Evolutionary conservation across 2,329 filamentous ascomycete species (phyloP).

Genomic region (Chaetomiaceae sp.): DNA sequence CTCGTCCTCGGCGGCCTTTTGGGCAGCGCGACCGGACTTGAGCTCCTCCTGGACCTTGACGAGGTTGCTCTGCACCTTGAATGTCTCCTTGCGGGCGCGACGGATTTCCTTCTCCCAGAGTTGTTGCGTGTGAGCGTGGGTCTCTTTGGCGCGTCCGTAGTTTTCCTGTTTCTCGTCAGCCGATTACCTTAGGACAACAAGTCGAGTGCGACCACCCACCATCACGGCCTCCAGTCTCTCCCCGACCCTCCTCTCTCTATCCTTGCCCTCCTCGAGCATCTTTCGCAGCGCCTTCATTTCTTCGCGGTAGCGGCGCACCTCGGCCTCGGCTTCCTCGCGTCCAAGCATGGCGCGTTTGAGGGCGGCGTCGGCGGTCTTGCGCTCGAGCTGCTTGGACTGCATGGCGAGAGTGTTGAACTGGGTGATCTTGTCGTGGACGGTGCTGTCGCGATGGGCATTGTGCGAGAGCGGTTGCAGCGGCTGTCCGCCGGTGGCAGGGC

Average conservation of each 20-base stretch:
- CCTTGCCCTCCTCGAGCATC: conserved; percentile 59
- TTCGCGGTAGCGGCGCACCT: conserved; percentile 59
- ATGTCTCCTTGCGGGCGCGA: conserved; percentile 64
- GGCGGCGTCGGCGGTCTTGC: conserved; percentile 61
- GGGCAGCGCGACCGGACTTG: conserved; percentile 53
- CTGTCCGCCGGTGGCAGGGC: conserved; percentile 35
- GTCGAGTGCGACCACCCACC: conserved; percentile 42
- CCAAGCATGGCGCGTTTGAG: conserved; percentile 62
- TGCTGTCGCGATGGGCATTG: conserved; percentile 55
- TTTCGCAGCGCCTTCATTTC: conserved; percentile 52
- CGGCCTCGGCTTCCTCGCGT: conserved; percentile 66
- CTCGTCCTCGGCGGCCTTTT: conserved; percentile 52
- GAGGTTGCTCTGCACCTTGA: conserved; percentile 65
- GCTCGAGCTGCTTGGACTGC: conserved; percentile 56
- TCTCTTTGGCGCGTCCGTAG: conserved; percentile 65
- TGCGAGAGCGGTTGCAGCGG: conserved; percentile 57
- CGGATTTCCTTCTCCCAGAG: conserved; percentile 72
- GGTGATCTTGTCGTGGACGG: conserved; percentile 62
- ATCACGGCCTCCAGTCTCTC: conserved; percentile 65
- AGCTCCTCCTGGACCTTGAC: conserved; percentile 72
- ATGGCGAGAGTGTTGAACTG: conserved; percentile 66
- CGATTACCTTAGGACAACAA: neutral
- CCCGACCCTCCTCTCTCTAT: conserved; percentile 60
- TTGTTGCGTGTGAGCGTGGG: conserved; percentile 59
- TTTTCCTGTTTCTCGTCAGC: conserved; percentile 51